Evolutionary conservation across 1,139 yeast genomes (phyloP).

Genomic region (Schizosaccharomyces versatilis): DNA sequence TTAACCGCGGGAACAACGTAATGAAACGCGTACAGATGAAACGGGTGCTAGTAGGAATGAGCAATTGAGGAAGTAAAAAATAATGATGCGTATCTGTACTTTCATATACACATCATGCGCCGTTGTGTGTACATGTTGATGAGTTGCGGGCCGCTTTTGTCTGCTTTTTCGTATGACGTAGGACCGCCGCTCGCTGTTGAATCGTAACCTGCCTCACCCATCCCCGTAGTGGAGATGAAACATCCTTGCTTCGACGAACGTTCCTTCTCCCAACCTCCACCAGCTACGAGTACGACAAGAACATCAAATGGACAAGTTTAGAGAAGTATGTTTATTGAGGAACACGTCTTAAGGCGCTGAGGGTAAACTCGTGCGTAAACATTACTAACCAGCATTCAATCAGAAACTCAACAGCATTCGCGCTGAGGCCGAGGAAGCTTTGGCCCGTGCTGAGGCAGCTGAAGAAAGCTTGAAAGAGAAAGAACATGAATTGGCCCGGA

Average conservation of each 20-base stretch:
- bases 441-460: constrained; percentile 83
- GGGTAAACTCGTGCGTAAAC: neutral
- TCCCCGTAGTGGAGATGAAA: neutral
- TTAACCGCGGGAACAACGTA: too few species aligned
- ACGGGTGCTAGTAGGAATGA: too few species aligned
- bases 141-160: neutral
- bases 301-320: constrained; percentile 26
- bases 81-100: too few species aligned
- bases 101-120: too few species aligned
- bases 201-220: neutral
- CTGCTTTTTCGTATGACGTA: neutral
- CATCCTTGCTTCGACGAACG: neutral
- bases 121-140: too few species aligned
- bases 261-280: neutral
- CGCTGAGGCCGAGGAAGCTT: constrained; percentile 91
- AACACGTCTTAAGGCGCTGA: neutral
- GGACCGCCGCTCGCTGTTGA: neutral
- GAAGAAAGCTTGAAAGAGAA: constrained; percentile 59
- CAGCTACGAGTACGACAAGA: neutral
- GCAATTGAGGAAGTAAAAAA: too few species aligned
- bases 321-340: constrained; percentile 23
- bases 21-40: too few species aligned
- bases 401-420: constrained; percentile 78
- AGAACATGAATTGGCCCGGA: constrained; percentile 76
- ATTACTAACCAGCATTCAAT: neutral